A percentile compares a stretch with the other conserved stretches of the same genome.
Evolutionary conservation across 768 basidiomycete genomes (phyloP).

Genomic region (Leccinum boreale): DNA sequence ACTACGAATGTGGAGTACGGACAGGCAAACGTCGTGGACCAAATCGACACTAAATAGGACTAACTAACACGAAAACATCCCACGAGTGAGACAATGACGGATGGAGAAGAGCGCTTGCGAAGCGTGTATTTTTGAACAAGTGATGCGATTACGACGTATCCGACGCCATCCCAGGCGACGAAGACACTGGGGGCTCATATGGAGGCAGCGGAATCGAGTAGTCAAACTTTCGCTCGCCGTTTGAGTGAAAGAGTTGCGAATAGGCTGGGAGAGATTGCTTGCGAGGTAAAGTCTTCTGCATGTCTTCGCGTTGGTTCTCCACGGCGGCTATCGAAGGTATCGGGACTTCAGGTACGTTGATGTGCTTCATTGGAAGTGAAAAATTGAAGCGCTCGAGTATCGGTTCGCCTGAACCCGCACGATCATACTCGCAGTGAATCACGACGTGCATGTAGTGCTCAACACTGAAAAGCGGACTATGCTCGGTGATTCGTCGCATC

Average conservation of each 20-base stretch:
- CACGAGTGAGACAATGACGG: neutral
- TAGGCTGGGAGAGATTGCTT: slow-evolving; percentile 59
- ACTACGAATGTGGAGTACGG: neutral
- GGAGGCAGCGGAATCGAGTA: slow-evolving; percentile 59
- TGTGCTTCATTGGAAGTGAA: slow-evolving; percentile 51
- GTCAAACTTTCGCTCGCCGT: slow-evolving; percentile 73
- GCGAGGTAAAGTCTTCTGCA: slow-evolving; percentile 16
- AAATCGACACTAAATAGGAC: slow-evolving; percentile 4
- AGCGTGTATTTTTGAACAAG: neutral
- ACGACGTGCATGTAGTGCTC: slow-evolving; percentile 51
- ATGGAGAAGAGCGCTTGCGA: neutral
- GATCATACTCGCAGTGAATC: slow-evolving; percentile 55
- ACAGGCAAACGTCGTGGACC: slow-evolving; percentile 7
- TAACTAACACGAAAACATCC: neutral
- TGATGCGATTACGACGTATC: neutral
- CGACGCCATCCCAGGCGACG: neutral
- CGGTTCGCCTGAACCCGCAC: slow-evolving; percentile 33
- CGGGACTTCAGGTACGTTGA: slow-evolving; percentile 34
- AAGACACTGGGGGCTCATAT: slow-evolving; percentile 46
- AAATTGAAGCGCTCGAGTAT: slow-evolving; percentile 31
- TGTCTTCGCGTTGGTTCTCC: slow-evolving; percentile 5
- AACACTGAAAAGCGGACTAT: slow-evolving; percentile 56
- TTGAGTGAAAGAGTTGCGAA: slow-evolving; percentile 71
- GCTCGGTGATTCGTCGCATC: slow-evolving; percentile 40
- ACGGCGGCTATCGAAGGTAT: neutral